Conservation (phyloP, 1,284 basidiomycete genomes). For the Ustilago vetiveriae region DNA sequence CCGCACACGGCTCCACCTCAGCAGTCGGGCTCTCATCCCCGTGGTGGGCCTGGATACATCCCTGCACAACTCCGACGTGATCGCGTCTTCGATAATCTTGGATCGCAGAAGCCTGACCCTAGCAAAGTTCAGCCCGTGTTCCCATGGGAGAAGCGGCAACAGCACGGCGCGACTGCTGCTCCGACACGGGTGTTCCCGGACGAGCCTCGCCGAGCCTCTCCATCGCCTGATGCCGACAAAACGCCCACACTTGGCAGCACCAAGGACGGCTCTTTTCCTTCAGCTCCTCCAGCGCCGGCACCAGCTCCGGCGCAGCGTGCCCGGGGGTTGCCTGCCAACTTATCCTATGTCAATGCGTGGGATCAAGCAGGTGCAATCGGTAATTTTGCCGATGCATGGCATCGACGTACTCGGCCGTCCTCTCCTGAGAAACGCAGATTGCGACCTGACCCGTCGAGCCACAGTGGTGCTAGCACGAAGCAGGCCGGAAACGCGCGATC, state of each 20-base stretch:
- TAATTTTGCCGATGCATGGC: slow-evolving; percentile 33
- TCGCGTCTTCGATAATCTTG: slow-evolving; percentile 70
- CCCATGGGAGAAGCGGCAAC: slow-evolving; percentile 84
- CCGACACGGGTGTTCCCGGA: slow-evolving; percentile 54
- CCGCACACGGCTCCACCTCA: slow-evolving; percentile 55
- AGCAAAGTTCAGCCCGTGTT: slow-evolving; percentile 82
- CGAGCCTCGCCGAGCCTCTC: slow-evolving; percentile 36
- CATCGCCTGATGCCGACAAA: slow-evolving; percentile 11
- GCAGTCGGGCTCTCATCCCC: slow-evolving; percentile 17
- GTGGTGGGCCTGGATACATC: slow-evolving; percentile 55
- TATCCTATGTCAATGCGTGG: slow-evolving; percentile 57
- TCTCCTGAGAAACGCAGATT: slow-evolving; percentile 19
- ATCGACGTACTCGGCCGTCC: slow-evolving; percentile 10
- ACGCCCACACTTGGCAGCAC: slow-evolving; percentile 12
- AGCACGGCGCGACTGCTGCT: not conserved
- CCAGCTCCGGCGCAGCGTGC: slow-evolving; percentile 8
- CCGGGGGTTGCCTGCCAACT: slow-evolving; percentile 39
- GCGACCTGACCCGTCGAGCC: not conserved
- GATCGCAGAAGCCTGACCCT: slow-evolving; percentile 74
- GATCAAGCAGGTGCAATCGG: slow-evolving; percentile 50
- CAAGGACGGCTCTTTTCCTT: not conserved
- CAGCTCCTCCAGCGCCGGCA: not conserved
- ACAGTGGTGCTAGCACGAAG: not conserved
- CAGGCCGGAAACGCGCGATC: not conserved
- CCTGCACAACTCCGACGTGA: slow-evolving; percentile 73